phyloP scores from a whole-genome alignment of 768 basidiomycete genomes.

The Boletus rufocinnamomeus region DNA sequence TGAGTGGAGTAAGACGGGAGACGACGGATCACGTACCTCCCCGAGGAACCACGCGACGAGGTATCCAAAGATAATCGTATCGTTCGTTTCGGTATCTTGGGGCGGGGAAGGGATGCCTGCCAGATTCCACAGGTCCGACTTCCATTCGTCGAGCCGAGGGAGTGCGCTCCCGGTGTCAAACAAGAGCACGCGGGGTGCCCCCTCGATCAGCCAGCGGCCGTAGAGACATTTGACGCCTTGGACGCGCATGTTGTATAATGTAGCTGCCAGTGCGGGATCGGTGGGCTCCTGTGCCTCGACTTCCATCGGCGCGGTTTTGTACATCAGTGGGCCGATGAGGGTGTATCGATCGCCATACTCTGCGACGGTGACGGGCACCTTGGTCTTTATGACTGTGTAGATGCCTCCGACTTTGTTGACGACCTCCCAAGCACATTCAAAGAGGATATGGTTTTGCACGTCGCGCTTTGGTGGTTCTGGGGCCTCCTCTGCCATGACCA shows the following conservation, averaged over 20 bases:
- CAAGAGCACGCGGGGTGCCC: slow-evolving; percentile 90
- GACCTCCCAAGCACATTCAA: slow-evolving; percentile 98
- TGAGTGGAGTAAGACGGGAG: slow-evolving; percentile 9
- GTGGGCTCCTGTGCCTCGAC: slow-evolving; percentile 91
- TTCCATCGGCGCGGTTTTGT: slow-evolving; percentile 99
- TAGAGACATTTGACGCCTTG: slow-evolving; percentile 94
- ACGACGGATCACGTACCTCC: slow-evolving; percentile 60
- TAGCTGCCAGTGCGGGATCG: slow-evolving; percentile 72
- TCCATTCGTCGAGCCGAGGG: slow-evolving; percentile 95
- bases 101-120: slow-evolving; percentile 97
- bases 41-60: slow-evolving; percentile 99
- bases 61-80: slow-evolving; percentile 96
- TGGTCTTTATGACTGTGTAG: slow-evolving; percentile 99
- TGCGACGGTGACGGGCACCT: slow-evolving; percentile 95
- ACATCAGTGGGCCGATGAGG: slow-evolving; percentile 95
- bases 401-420: slow-evolving; percentile 99
- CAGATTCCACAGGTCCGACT: slow-evolving; percentile 96
- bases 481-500: slow-evolving; percentile 24
- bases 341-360: slow-evolving; percentile 96
- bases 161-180: slow-evolving; percentile 94
- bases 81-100: slow-evolving; percentile 97
- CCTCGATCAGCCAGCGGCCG: slow-evolving; percentile 98
- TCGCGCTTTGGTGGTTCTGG: slow-evolving; percentile 53
- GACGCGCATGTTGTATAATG: slow-evolving; percentile 80
- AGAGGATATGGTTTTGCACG: slow-evolving; percentile 78